Base-by-base conservation (phyloP, 2,329 filamentous ascomycete species). In the Exutisphaerella laricina region DNA sequence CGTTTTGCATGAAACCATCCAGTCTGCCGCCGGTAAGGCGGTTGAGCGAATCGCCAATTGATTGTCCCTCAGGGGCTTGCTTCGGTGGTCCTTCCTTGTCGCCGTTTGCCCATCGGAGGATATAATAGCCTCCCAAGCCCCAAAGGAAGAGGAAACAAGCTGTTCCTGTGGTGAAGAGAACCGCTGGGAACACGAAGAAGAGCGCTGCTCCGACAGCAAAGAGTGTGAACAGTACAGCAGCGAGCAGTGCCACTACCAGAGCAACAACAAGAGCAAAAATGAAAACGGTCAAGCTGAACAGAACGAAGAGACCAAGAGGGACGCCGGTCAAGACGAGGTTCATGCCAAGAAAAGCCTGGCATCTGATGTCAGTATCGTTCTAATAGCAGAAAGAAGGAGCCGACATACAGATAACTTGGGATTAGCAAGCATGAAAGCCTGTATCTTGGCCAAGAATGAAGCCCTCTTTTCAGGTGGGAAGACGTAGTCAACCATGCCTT, bases 121-220 rank as follows among this genome's bases (percentile, higher is more conserved):
- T 54, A 48, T 70, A 63, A 60, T 80, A 88, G 35, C 73, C 75
- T 10, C 72, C 75, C 6, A 84, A 66, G 5, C 74, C 79, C 79
- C 81, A 85, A 13, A 77, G 64, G 78, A 85, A 90, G 48, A 83
- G 65, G 46, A 82, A 73, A 1, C 80, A 66, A 4, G 78, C 84
- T 16, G 80, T 62, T 35, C 73, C 73, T 9, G 75, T 78, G 2
- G 82, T 81, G 49, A 86, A 62, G 62, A 85, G 76, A 26, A 90
- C 66, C 0, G 79, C 75, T 1, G 85, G 85, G 0, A 86, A 66
- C 12, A 92, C 72, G 29, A 89, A 60, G 35, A 86, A 60, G 8
- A 85, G 67, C 2, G 82, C 83, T 32, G 86, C 62, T 38, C 80
- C 78, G 40, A 80, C 73, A 70, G 79, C 82, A 68, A 84, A 80